A percentile compares a stretch with the other conserved stretches of the same genome.
Evolutionary conservation across 805 yeast species (phyloP).

Genomic region (Saccharomycopsis sp.): DNA sequence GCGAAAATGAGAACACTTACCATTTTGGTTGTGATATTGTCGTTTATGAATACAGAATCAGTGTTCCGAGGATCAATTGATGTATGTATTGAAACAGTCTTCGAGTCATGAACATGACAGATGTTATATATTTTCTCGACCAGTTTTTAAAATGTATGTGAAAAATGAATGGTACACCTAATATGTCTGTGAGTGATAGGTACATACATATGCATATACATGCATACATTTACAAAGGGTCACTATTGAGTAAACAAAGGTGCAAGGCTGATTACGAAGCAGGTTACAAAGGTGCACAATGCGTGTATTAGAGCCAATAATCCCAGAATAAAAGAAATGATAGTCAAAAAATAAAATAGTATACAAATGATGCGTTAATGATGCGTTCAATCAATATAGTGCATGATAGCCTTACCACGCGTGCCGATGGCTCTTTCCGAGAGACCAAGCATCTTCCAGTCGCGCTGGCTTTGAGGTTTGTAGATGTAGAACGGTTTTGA

Average conservation of each 20-base stretch:
- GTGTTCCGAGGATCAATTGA: not conserved
- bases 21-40: not conserved
- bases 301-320: not conserved
- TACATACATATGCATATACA: not conserved
- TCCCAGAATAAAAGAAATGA: not conserved
- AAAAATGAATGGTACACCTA: not conserved
- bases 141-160: not conserved
- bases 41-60: not conserved
- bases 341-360: not conserved
- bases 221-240: too few species aligned
- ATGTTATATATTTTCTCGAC: not conserved
- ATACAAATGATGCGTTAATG: not conserved
- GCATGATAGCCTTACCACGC: constrained; percentile 16
- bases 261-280: too few species aligned
- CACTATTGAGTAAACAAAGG: too few species aligned
- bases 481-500: constrained; percentile 19
- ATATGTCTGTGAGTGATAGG: not conserved
- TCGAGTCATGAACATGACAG: not conserved
- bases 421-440: constrained; percentile 16
- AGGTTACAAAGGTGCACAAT: not conserved
- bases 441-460: constrained; percentile 21
- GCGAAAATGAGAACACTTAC: not conserved
- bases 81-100: not conserved
- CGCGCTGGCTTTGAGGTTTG: constrained; percentile 20
- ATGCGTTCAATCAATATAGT: constrained; percentile 17